Base-by-base conservation (phyloP, 257 asterid genomes). In the Agastache rugosa region DNA sequence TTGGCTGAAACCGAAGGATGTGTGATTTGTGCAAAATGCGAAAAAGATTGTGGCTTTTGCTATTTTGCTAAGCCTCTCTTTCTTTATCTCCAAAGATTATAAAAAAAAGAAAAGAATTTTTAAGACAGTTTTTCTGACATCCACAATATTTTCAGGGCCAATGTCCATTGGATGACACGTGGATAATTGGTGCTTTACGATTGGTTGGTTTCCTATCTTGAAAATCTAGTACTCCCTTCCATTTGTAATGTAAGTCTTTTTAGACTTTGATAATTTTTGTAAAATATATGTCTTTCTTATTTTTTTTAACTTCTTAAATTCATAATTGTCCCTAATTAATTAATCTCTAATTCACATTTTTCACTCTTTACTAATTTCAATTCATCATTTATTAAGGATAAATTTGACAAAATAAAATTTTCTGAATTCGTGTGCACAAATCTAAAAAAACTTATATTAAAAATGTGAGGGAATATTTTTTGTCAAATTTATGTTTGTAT, bases 121-220 rank as follows among this genome's bases (percentile, higher is more conserved):
- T 53, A 1, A 35, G 80, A 45, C 54, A 55, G 60, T 51, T 56
- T 55, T 71, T 25, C 51, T 73, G 79, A 70, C 80, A 84, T 87
- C 92, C 85, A 84, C 82, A 77, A 73, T 61, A 70, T 71, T 80
- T 75, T 48, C 11, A 65, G 12, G 47, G 71, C 72, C 71, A 81
- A 35, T 73, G 78, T 65, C 60, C 73, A 42, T 17, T 15, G 16
- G 16, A 37, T 59, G 89, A 76, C 91, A 86, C 93, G 96, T 91
- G 97, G 89, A 68, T 16, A 2, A 35, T 4, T 9, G 14, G 29
- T 59, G 73, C 72, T 22, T 82, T 45, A 76, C 85, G 29, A 93
- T 91, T 91, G 97, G 98, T 78, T 62, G 9, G 61, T 76, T 81
- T 77, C 79, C 89, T 91, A 93, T 91, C 97, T 81, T 80, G 71